Evolutionary conservation across 2,329 filamentous ascomycete genomes (phyloP), one percentile per base, ranked within the genome.

Genomic region (Pyrenophora seminiperda): DNA sequence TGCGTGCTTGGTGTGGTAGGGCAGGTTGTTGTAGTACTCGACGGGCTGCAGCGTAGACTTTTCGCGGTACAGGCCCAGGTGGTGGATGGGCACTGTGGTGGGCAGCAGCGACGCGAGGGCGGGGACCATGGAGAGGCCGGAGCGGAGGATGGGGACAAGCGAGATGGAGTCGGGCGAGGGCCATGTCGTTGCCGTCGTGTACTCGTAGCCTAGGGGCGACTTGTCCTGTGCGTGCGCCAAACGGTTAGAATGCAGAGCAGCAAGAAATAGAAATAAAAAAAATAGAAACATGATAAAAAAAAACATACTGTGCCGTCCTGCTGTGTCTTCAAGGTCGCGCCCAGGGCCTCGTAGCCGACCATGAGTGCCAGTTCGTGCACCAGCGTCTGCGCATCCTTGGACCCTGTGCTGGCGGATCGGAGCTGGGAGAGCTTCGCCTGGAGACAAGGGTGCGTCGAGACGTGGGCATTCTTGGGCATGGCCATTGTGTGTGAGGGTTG

Each of bases 21-120:
- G 91, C 15, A 97, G 86, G 75, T 96, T 96, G 80, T 97, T 97
- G 83, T 97, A 97, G 82, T 97, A 96, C 76, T 96, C 92, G 50
- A 97, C 92, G 3, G 92, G 91, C 66, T 91, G 85, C 48, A 97
- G 86, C 36, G 90, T 93, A 48, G 85, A 84, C 53, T 89, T 90
- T 72, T 97, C 92, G 68, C 92, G 90, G 81, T 93, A 97, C 68
- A 97, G 87, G 60, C 94, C 93, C 6, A 97, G 87, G 73, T 97
- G 93, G 77, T 97, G 91, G 58, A 97, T 84, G 5, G 91, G 87
- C 24, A 93, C 89, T 11, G 90, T 83, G 30, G 75, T 71, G 14
- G 93, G 92, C 51, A 97, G 90, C 65, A 97, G 81, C 20, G 86
- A 86, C 77, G 93, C 87, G 34, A 96, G 78, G 19, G 91, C 88